A percentile compares a stretch with the other conserved stretches of the same genome.
These are phyloP conservation scores for Microdochium nivale DNA, from an alignment of 2,329 filamentous ascomycete genomes.

Conservation along the genomic window DNA sequence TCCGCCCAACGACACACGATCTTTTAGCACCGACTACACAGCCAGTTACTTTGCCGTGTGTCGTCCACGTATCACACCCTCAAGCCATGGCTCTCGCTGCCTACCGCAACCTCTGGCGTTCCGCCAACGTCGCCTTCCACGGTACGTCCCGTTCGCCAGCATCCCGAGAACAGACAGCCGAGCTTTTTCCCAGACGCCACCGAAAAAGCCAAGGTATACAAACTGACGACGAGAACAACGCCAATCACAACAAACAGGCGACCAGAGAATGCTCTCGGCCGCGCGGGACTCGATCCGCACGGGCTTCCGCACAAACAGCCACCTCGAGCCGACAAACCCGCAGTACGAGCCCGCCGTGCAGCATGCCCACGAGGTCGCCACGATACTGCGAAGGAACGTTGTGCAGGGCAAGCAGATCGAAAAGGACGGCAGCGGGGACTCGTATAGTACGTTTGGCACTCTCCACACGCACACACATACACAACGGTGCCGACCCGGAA, in stretches of 20 bases:
- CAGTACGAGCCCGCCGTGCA: constrained; percentile 57
- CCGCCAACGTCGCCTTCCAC: constrained; percentile 73
- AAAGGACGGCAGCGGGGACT: constrained; percentile 36
- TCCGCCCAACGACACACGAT: neutral
- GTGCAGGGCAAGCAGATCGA: constrained; percentile 61
- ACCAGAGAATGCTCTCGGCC: constrained; percentile 57
- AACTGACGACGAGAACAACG: neutral
- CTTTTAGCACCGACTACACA: neutral
- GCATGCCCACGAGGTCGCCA: constrained; percentile 75
- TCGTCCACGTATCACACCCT: neutral
- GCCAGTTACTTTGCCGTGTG: neutral
- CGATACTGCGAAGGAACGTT: constrained; percentile 72
- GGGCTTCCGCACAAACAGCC: constrained; percentile 62
- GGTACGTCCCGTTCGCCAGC: constrained; percentile 39
- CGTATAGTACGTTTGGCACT: constrained; percentile 49
- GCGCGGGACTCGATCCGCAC: constrained; percentile 65
- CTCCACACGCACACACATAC: too few species aligned
- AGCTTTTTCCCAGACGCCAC: too few species aligned
- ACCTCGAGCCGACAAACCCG: constrained; percentile 46
- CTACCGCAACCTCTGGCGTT: constrained; percentile 75
- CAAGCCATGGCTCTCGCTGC: constrained; percentile 58
- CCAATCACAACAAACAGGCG: constrained; percentile 43
- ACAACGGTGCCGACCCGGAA: too few species aligned
- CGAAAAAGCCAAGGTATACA: too few species aligned
- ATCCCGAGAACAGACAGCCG: too few species aligned